Conservation (phyloP, 164 flowering plant species). For the Euptelea pleiosperma region DNA sequence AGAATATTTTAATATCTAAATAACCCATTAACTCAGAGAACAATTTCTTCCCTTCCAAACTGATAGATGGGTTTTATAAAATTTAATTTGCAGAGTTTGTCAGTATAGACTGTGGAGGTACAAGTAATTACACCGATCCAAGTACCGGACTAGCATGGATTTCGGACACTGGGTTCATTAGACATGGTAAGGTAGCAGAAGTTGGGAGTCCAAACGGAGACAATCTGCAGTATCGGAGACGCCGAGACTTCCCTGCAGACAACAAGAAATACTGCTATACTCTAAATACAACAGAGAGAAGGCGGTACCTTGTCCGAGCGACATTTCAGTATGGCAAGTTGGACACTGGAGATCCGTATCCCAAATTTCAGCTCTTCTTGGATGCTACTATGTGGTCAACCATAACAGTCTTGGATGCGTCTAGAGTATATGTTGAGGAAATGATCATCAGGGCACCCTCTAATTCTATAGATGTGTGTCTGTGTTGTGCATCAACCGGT, state of each 20-base stretch:
- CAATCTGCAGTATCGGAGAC: constrained; percentile 44
- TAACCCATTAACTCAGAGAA: not conserved
- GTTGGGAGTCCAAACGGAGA: constrained; percentile 31
- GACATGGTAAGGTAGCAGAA: constrained; percentile 37
- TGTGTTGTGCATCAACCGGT: constrained; percentile 87
- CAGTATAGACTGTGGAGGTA: constrained; percentile 91
- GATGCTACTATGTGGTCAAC: constrained; percentile 88
- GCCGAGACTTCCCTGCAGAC: constrained; percentile 77
- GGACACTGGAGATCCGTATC: constrained; percentile 50
- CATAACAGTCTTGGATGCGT: constrained; percentile 53
- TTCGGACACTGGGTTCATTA: constrained; percentile 51
- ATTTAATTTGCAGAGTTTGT: constrained; percentile 63
- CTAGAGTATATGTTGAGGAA: constrained; percentile 66
- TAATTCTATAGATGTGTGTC: constrained; percentile 59
- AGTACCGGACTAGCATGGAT: constrained; percentile 68
- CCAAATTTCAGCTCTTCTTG: constrained; percentile 73
- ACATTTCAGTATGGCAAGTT: constrained; percentile 74
- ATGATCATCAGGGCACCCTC: constrained; percentile 84
- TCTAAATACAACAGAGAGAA: constrained; percentile 52
- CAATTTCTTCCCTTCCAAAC: not conserved
- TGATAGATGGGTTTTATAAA: not conserved
- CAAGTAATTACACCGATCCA: constrained; percentile 58
- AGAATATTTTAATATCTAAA: not conserved
- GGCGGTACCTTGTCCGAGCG: constrained; percentile 76
- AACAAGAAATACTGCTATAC: constrained; percentile 76